These are phyloP conservation scores for Lomentospora prolificans DNA, from an alignment of 2,329 filamentous ascomycete species.

Conservation along the genomic window DNA sequence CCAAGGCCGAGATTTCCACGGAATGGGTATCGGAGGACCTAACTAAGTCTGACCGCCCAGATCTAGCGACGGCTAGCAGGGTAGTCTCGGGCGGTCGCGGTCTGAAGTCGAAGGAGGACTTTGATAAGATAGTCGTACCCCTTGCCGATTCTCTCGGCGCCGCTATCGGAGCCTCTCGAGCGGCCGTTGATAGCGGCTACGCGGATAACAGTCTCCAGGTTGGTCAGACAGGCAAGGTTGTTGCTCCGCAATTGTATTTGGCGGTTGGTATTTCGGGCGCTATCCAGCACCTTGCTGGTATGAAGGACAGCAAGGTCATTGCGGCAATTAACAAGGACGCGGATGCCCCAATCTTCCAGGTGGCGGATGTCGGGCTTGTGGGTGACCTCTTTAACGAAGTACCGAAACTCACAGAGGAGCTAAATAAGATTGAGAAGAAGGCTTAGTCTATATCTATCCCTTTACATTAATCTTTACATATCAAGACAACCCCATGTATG, in stretches of 20 bases:
- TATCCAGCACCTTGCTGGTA: conserved; percentile 95
- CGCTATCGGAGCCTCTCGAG: conserved; percentile 90
- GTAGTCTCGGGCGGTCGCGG: conserved; percentile 93
- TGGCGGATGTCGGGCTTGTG: conserved; percentile 91
- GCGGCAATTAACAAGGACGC: conserved; percentile 97
- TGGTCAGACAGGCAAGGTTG: conserved; percentile 97
- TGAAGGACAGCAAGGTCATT: conserved; percentile 99
- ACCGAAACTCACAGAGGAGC: conserved; percentile 90
- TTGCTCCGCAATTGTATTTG: conserved; percentile 90
- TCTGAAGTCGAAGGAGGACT: conserved; percentile 96
- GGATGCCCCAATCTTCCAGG: conserved; percentile 96
- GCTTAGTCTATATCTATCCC: conserved; percentile 6
- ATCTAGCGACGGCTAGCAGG: conserved; percentile 77
- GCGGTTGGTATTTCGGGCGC: conserved; percentile 94
- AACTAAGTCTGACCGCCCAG: conserved; percentile 85
- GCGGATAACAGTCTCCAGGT: conserved; percentile 98
- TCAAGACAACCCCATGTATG: conserved; percentile 7
- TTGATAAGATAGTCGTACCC: conserved; percentile 84
- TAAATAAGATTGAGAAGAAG: conserved; percentile 46
- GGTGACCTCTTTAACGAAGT: conserved; percentile 94
- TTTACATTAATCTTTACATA: conserved; percentile 15
- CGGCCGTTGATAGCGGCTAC: conserved; percentile 93
- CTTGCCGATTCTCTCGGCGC: conserved; percentile 87
- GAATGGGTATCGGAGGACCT: conserved; percentile 95
- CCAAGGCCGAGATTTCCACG: conserved; percentile 61